Conservation (phyloP, 2,329 filamentous ascomycete species). For the Trichoderma guizhouense region DNA sequence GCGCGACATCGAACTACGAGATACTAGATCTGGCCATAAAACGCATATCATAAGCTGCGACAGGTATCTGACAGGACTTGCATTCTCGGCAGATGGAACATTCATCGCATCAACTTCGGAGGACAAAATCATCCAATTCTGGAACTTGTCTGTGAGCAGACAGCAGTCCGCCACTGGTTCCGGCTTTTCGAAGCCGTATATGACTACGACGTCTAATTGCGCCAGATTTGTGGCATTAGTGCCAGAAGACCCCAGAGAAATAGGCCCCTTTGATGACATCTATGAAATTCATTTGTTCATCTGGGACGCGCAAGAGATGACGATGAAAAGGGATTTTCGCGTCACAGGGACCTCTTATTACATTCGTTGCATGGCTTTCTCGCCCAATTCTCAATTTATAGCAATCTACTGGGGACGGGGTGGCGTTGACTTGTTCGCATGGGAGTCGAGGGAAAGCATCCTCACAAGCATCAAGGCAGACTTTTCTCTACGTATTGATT, state of each 20-base stretch:
- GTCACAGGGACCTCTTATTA: too few relatives aligned
- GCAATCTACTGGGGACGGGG: background rate
- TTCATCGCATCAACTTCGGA: background rate
- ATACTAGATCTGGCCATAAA: background rate
- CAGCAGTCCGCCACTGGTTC: background rate
- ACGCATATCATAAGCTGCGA: background rate
- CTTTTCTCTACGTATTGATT: rapidly evolving
- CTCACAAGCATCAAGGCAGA: rapidly evolving
- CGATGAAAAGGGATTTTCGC: background rate
- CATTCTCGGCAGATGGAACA: background rate
- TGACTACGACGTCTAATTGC: background rate
- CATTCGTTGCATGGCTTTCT: too few relatives aligned
- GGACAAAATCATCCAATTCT: background rate
- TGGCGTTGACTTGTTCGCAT: background rate
- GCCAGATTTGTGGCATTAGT: background rate
- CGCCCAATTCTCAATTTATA: background rate
- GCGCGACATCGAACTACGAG: background rate
- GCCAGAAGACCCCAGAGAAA: rapidly evolving
- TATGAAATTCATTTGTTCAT: background rate
- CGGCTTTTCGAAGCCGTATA: rapidly evolving
- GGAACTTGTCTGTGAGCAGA: background rate
- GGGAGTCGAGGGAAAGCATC: background rate
- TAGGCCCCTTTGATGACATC: background rate
- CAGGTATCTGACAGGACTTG: too few relatives aligned
- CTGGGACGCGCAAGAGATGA: background rate